Evolutionary conservation across 371 early-diverging fungal genomes (phyloP), one percentile per base, ranked within the genome.

Genomic region (Enterospora canceri): DNA sequence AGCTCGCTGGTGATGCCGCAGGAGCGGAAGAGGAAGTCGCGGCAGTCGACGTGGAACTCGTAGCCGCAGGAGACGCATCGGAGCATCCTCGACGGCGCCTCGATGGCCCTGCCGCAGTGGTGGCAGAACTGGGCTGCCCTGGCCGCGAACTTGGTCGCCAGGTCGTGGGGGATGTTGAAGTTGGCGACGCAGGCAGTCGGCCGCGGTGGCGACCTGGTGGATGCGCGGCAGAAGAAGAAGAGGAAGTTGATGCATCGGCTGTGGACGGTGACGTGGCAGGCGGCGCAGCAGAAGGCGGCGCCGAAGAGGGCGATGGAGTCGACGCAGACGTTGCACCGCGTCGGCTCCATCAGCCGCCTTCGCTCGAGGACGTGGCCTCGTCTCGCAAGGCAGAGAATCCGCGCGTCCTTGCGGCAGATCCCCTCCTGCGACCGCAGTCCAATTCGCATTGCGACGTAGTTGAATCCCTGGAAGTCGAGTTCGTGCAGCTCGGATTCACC

Each of bases 51-150:
- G 80, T 95, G 96, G 70, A 87, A 87, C 0, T 86, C 82, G 19
- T 85, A 71, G 28, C 74, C 71, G 81, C 96, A 95, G 78, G 79
- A 80, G 0, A 55, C 60, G 71, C 85, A 85, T 49, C 61, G 56
- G 23, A 61, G 57, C n/a, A 71, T 73, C 53, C 71, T 65, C 12
- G 69, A 69, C n/a, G 90, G 88, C 2, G 92, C 77, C 1, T 91
- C 84, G 23, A 95, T 84, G 84, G 90, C 86, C 54, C 85, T 85
- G 31, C 94, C 94, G 83, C 96, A 95, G 79, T 95, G 94, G 72
- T 86, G 86, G 80, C 96, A 95, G 90, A 92, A 94, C 72, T 85
- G 84, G 26, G 89, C 86, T 23, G 85, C 85, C 61, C 87, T 81
- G 56, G 84, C 86, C 48, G 86, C 85, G 16, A 85, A 77, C 21